phyloP scores from a whole-genome alignment of 306 rosid genomes.

The Luffa aegyptiaca region DNA sequence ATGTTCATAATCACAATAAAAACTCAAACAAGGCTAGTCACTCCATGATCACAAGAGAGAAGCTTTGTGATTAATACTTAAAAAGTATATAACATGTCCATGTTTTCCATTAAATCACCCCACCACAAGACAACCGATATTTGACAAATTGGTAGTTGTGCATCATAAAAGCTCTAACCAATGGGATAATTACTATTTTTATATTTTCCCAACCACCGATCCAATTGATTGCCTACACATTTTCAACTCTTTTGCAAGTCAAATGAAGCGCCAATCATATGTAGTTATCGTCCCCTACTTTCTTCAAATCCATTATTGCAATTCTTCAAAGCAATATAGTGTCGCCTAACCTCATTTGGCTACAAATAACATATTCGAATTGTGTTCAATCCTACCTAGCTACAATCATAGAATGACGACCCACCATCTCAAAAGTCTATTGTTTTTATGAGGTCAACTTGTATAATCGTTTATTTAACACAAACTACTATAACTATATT shows the following conservation, averaged over 20 bases:
- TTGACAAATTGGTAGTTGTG: too few species aligned
- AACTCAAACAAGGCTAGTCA: too few species aligned
- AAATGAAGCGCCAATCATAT: neutral
- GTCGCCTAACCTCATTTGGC: neutral
- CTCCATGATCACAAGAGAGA: too few species aligned
- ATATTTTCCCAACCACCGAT: too few species aligned
- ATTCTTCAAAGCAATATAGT: neutral
- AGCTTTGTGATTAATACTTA: too few species aligned
- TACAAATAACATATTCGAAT: neutral
- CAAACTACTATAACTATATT: neutral
- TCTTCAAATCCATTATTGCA: neutral
- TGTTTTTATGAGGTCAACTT: neutral
- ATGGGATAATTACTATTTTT: too few species aligned
- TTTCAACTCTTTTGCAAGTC: neutral
- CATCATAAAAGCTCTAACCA: too few species aligned
- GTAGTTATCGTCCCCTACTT: neutral
- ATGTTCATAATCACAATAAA: too few species aligned
- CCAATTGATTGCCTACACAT: too few species aligned
- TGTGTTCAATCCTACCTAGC: neutral
- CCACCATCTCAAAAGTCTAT: neutral
- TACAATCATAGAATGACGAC: neutral
- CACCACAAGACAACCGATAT: too few species aligned
- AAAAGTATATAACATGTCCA: too few species aligned
- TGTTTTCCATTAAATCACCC: too few species aligned
- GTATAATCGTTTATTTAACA: neutral